Percentiles rank a stretch among this genome's conserved stretches.
Conservation (phyloP, 768 basidiomycete genomes). For the Cyclocybe aegerita region DNA sequence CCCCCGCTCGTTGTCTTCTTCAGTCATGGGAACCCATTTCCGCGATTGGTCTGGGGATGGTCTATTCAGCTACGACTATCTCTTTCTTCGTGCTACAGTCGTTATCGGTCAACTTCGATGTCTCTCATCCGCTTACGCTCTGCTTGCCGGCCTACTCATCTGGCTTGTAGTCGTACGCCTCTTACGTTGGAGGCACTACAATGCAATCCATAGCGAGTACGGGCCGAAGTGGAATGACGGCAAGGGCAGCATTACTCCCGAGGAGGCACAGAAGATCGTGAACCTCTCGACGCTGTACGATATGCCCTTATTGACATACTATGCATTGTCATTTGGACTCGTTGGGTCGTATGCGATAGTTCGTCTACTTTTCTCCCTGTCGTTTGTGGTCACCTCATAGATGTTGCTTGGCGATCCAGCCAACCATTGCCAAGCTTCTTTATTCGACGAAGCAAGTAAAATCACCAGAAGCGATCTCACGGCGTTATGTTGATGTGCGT, state of each 20-base stretch:
- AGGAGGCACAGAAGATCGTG: constrained; percentile 46
- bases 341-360: constrained; percentile 53
- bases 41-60: too few relatives aligned
- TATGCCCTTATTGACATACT: constrained; percentile 41
- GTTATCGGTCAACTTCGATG: neutral
- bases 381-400: neutral
- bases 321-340: constrained; percentile 42
- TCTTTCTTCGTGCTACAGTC: neutral
- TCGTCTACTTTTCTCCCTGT: neutral
- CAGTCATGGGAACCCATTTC: too few relatives aligned
- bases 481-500: constrained; percentile 44
- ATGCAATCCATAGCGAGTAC: constrained; percentile 41
- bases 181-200: constrained; percentile 42
- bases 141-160: constrained; percentile 11
- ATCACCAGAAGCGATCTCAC: constrained; percentile 28
- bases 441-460: constrained; percentile 33
- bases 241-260: constrained; percentile 33
- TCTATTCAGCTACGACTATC: neutral
- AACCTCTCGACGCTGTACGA: constrained; percentile 35
- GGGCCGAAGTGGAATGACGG: constrained; percentile 28
- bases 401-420: constrained; percentile 22
- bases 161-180: constrained; percentile 31
- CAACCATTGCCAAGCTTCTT: constrained; percentile 40
- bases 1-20: too few relatives aligned
- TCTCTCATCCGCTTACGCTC: neutral